Evolutionary conservation across 352 stramenopile species (phyloP).

Genomic region (Pythium graminicola): DNA sequence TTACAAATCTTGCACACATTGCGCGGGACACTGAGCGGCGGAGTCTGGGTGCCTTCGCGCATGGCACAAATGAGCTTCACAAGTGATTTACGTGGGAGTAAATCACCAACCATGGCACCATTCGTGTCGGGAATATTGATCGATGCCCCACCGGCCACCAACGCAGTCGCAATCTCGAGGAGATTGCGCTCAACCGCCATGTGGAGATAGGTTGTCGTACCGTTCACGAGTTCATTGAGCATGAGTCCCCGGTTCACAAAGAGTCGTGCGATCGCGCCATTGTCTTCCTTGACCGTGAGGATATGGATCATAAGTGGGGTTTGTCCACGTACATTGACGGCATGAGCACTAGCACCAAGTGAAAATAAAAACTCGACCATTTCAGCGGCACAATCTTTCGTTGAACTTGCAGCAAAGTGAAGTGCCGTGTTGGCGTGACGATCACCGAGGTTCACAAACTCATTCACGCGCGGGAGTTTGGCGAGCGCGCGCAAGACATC

Average conservation of each 20-base stretch:
- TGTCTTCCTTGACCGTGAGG: slow-evolving; percentile 60
- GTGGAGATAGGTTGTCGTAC: slow-evolving; percentile 73
- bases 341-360: slow-evolving; percentile 50
- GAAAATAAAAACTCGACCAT: slow-evolving; percentile 68
- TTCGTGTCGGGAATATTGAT: slow-evolving; percentile 81
- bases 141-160: slow-evolving; percentile 67
- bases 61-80: slow-evolving; percentile 75
- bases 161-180: slow-evolving; percentile 53
- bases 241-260: slow-evolving; percentile 44
- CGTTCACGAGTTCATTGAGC: slow-evolving; percentile 66
- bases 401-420: slow-evolving; percentile 70
- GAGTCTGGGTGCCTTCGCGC: slow-evolving; percentile 61
- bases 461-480: slow-evolving; percentile 59
- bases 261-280: slow-evolving; percentile 42
- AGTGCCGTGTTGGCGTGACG: slow-evolving; percentile 76
- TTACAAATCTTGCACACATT: slow-evolving; percentile 82
- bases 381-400: slow-evolving; percentile 44
- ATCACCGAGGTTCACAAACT: slow-evolving; percentile 73
- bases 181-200: slow-evolving; percentile 68
- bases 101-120: slow-evolving; percentile 72
- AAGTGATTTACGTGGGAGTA: slow-evolving; percentile 66
- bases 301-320: slow-evolving; percentile 83
- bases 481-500: slow-evolving; percentile 74
- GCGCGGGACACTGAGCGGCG: slow-evolving; percentile 45
- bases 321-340: slow-evolving; percentile 73